Percentiles rank a stretch among this genome's conserved stretches.
Evolutionary conservation across 1,284 basidiomycete species (phyloP).

Genomic region (Phaffia rhodozyma): DNA sequence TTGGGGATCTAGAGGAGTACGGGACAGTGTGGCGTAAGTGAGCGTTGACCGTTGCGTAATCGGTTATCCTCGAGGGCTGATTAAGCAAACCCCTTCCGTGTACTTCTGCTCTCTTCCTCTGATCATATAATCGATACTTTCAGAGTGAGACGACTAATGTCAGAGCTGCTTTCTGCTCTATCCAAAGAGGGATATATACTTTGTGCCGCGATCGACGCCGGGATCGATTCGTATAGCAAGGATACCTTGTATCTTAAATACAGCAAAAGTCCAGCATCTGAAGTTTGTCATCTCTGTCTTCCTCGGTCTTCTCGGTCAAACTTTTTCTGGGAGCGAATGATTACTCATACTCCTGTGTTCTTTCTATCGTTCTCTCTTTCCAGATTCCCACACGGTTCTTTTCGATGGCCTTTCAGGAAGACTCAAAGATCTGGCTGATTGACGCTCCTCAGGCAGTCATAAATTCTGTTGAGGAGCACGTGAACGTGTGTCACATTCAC

Average conservation of each 20-base stretch:
- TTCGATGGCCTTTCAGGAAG: conserved; percentile 9
- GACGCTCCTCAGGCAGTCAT: conserved; percentile 17
- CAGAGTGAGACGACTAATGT: conserved; percentile 6
- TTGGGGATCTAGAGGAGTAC: conserved; percentile 9
- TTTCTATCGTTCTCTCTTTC: too few species aligned
- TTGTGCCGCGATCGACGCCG: conserved; percentile 8
- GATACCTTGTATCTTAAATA: conserved; percentile 13
- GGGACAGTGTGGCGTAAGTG: conserved; percentile 7
- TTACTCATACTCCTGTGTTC: too few species aligned
- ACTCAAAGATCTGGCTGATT: conserved; percentile 17
- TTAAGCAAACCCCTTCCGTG: neutral
- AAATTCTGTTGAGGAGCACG: conserved; percentile 16
- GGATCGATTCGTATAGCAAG: conserved; percentile 8
- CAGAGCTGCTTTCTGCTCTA: conserved; percentile 2
- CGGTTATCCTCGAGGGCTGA: neutral
- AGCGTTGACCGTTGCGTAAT: neutral
- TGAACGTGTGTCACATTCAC: conserved; percentile 2
- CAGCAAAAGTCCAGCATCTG: neutral
- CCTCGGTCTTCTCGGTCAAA: neutral
- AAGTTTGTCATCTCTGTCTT: neutral
- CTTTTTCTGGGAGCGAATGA: too few species aligned
- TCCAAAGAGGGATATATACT: neutral
- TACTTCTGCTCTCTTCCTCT: neutral
- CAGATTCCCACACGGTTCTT: conserved; percentile 16
- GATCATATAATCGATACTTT: neutral